Conservation (phyloP, 148 eudicot species). For the Rheum nobile region DNA sequence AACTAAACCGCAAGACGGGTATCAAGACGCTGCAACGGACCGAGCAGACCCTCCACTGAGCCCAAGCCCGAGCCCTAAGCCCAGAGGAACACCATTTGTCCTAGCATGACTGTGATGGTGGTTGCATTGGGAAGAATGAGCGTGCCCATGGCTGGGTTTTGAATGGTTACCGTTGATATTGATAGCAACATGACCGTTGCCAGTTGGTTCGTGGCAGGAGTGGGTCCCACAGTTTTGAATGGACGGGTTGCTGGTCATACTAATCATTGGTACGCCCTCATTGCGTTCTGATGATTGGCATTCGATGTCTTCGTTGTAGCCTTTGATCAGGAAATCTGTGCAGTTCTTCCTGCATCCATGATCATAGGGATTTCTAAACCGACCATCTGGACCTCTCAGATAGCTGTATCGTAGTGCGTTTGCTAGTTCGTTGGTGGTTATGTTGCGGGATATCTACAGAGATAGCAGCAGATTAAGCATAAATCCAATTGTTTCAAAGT, state of each 20-base stretch:
- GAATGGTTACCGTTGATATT: constrained; percentile 33
- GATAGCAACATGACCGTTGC: constrained; percentile 35
- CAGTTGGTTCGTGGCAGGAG: constrained; percentile 45
- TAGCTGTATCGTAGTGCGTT: constrained; percentile 89
- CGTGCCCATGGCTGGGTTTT: constrained; percentile 38
- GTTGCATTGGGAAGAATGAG: constrained; percentile 59
- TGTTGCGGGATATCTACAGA: constrained; percentile 88
- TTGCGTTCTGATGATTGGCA: constrained; percentile 35
- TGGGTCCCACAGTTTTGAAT: constrained; percentile 43
- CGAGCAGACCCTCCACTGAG: constrained; percentile 49
- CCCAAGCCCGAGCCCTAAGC: constrained; percentile 76
- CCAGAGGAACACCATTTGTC: constrained; percentile 49
- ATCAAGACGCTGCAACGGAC: constrained; percentile 28
- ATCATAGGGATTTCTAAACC: constrained; percentile 81
- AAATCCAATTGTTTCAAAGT: background rate
- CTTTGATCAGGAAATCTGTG: constrained; percentile 74
- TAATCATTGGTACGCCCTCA: constrained; percentile 38
- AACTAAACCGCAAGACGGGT: background rate
- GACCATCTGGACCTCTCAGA: constrained; percentile 78
- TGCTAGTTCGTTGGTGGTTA: constrained; percentile 92
- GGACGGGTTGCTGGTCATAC: constrained; percentile 30
- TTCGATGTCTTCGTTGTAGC: constrained; percentile 83
- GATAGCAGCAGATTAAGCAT: background rate
- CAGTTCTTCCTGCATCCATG: constrained; percentile 82
- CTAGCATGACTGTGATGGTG: constrained; percentile 35